These are phyloP conservation scores for Penicillium bialowiezense DNA, from an alignment of 495 filamentous ascomycete species.

Conservation along the genomic window DNA sequence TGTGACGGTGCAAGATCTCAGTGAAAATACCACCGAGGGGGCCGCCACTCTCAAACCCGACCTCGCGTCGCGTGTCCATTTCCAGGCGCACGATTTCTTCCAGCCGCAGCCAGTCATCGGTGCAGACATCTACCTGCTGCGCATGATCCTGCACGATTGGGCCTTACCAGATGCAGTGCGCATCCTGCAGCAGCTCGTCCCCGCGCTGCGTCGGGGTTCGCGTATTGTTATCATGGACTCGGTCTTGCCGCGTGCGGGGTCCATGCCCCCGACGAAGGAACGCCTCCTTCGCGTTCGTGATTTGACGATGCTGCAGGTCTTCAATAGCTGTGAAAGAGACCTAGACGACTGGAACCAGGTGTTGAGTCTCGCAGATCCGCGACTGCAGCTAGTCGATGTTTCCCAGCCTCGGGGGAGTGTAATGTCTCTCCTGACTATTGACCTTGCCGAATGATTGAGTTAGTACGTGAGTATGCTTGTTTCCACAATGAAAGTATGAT, in stretches of 20 bases:
- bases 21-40: background rate
- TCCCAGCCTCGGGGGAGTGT: too few species aligned
- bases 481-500: too few species aligned
- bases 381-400: too few species aligned
- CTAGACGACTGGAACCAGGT: constrained; percentile 32
- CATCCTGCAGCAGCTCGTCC: constrained; percentile 41
- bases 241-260: constrained; percentile 35
- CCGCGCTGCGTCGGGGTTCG: constrained; percentile 30
- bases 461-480: too few species aligned
- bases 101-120: constrained; percentile 39
- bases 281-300: constrained; percentile 30
- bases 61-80: constrained; percentile 36
- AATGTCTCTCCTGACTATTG: too few species aligned
- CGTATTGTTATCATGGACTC: constrained; percentile 39
- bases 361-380: background rate
- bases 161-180: constrained; percentile 36
- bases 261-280: constrained; percentile 22
- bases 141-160: constrained; percentile 55
- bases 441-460: too few species aligned
- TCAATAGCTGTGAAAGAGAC: constrained; percentile 39
- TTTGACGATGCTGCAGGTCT: constrained; percentile 36
- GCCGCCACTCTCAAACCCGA: constrained; percentile 9
- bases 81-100: constrained; percentile 50
- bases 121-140: constrained; percentile 55
- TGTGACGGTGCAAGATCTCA: constrained; percentile 28